Base-by-base conservation (phyloP, 495 filamentous ascomycete species). In the Penicillium lagena region DNA sequence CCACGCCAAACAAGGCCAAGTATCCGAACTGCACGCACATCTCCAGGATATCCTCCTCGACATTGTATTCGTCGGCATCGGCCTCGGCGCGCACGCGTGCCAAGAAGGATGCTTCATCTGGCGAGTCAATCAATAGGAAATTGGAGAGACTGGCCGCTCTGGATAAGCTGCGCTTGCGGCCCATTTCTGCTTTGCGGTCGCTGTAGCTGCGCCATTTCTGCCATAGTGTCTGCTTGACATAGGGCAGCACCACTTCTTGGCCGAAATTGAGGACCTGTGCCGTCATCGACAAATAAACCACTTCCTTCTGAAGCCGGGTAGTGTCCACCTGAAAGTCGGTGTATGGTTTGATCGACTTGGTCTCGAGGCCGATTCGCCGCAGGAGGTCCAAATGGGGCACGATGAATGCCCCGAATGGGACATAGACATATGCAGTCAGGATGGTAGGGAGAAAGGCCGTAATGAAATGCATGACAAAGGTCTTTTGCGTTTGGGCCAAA, bases 401-500 rank as follows among this genome's bases (percentile, higher is more conserved):
- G 32, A 98, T 79, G 32, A 84, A 53, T 46, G 77, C 80, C 9
- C 85, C 93, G 61, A 98, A 98, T 0, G 91, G 93, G 11, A 98
- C 87, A 51, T 98, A 98, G 40, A 97, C 80, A 55, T 96, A 98
- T 3, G 93, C 90, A 0, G 91, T 97, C 4, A 98, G 73, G 61
- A 95, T 84, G 29, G 96, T 85, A 0, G 88, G 86, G 4, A 96
- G 77, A 58, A 96, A 98, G 0, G 90, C 90, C 12, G 88, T 95
- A 63, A 98, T 93, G 59, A 96, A 94, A 68, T 96, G 95, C 59
- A 98, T 77, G 12, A 96, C 79, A 56, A 98, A 96, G 10, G 90
- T 81, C 67, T 98, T 98, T 43, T 82, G 76, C 2, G 90, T 89
- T 55, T 95, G 79, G 1, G 90, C 82, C 4, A 82, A 73, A 47